These are phyloP conservation scores for Omphalotus guepiniiformis DNA, from an alignment of 768 basidiomycete genomes.

Conservation along the genomic window DNA sequence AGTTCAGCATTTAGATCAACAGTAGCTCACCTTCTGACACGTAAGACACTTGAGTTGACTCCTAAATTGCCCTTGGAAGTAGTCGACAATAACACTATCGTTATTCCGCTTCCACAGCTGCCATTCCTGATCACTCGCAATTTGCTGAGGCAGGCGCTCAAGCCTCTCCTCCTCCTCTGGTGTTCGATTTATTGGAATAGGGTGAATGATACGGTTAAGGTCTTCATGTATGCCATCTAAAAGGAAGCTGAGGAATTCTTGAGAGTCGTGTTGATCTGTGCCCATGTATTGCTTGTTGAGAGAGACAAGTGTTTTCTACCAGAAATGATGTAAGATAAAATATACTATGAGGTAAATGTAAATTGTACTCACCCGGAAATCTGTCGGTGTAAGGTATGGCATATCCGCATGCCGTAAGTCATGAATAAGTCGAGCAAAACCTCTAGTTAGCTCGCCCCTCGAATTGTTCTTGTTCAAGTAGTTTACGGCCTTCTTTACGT, in stretches of 20 bases:
- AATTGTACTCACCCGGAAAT: slow-evolving; percentile 66
- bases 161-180: slow-evolving; percentile 85
- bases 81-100: slow-evolving; percentile 92
- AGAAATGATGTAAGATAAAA: slow-evolving; percentile 1
- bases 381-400: slow-evolving; percentile 74
- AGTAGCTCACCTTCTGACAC: slow-evolving; percentile 68
- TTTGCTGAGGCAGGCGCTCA: slow-evolving; percentile 78
- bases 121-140: slow-evolving; percentile 95
- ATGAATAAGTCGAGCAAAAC: slow-evolving; percentile 80
- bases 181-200: slow-evolving; percentile 58
- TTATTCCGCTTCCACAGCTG: slow-evolving; percentile 82
- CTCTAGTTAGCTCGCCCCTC: slow-evolving; percentile 73
- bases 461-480: slow-evolving; percentile 83
- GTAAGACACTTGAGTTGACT: slow-evolving; percentile 87
- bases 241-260: slow-evolving; percentile 93
- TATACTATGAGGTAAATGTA: neutral
- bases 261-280: slow-evolving; percentile 93
- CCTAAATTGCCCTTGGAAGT: slow-evolving; percentile 96
- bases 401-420: slow-evolving; percentile 88
- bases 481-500: slow-evolving; percentile 83
- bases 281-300: slow-evolving; percentile 74
- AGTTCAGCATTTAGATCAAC: neutral
- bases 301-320: slow-evolving; percentile 40
- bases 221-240: slow-evolving; percentile 92
- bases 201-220: slow-evolving; percentile 76